Percentiles rank a stretch among this genome's conserved stretches.
These are phyloP conservation scores for Cicer yamashitae DNA, from an alignment of 306 rosid species.

Conservation along the genomic window DNA sequence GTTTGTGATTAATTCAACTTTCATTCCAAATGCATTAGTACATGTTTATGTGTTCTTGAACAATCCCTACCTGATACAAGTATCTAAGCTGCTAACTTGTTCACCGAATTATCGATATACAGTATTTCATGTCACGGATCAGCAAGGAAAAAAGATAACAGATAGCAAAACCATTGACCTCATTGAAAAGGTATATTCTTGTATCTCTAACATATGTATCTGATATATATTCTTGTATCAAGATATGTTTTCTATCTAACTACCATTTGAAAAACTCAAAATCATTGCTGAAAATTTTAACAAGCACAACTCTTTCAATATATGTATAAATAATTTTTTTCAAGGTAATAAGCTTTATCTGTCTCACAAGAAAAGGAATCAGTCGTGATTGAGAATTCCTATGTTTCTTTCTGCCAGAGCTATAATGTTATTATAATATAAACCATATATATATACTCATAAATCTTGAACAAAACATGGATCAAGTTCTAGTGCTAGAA, in stretches of 20 bases:
- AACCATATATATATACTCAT: too few relatives aligned
- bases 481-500: background rate
- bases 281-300: background rate
- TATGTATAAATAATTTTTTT: background rate
- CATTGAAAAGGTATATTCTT: constrained; percentile 76
- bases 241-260: background rate
- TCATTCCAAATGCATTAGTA: too few relatives aligned
- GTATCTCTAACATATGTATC: constrained; percentile 27
- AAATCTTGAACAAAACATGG: too few relatives aligned
- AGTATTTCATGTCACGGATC: constrained; percentile 89
- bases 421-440: too few relatives aligned
- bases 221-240: constrained; percentile 33
- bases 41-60: background rate
- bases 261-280: constrained; percentile 1
- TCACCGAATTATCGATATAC: constrained; percentile 35
- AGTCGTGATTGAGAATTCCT: too few relatives aligned
- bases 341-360: constrained; percentile 9
- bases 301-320: background rate
- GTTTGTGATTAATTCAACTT: constrained; percentile 5
- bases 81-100: constrained; percentile 41
- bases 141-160: constrained; percentile 74
- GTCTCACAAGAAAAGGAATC: too few relatives aligned
- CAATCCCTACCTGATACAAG: constrained; percentile 15
- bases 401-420: too few relatives aligned
- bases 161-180: constrained; percentile 67